phyloP scores from a whole-genome alignment of 164 flowering plant genomes.

The Tetrastigma voinierianum region DNA sequence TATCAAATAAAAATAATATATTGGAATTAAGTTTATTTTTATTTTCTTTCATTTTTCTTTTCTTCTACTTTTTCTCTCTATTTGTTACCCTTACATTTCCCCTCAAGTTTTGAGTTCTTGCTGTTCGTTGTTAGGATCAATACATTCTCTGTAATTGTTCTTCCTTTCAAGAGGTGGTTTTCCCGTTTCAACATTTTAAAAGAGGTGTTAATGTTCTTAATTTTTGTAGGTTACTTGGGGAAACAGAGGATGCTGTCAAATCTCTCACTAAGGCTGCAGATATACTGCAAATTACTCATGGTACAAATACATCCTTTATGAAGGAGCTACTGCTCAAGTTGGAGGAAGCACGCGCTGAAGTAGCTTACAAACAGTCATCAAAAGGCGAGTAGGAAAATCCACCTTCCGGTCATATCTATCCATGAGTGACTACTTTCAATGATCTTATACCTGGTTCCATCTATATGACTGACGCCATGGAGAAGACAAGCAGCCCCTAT shows the following conservation, averaged over 20 bases:
- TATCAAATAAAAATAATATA: too few species aligned
- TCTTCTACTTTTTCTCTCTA: too few species aligned
- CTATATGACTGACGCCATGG: too few species aligned
- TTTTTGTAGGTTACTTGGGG: constrained; percentile 71
- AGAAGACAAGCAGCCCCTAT: too few species aligned
- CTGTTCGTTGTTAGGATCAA: too few species aligned
- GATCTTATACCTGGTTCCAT: not conserved
- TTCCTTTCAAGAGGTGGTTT: not conserved
- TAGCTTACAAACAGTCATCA: constrained; percentile 45
- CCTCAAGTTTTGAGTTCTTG: too few species aligned
- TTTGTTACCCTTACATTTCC: too few species aligned
- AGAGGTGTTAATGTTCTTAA: not conserved
- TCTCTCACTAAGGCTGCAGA: constrained; percentile 68
- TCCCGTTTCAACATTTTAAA: not conserved
- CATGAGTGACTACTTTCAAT: not conserved
- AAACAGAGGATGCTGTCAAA: constrained; percentile 55
- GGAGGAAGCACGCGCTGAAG: constrained; percentile 92
- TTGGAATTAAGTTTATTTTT: too few species aligned
- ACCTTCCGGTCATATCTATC: not conserved
- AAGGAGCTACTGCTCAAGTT: constrained; percentile 64
- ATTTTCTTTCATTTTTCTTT: too few species aligned
- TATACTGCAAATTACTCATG: constrained; percentile 76
- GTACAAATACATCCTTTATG: constrained; percentile 62
- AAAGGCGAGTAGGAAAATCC: not conserved
- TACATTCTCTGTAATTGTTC: too few species aligned